Conservation (phyloP, 345 rosid species). For the Bruguiera gymnorhiza region DNA sequence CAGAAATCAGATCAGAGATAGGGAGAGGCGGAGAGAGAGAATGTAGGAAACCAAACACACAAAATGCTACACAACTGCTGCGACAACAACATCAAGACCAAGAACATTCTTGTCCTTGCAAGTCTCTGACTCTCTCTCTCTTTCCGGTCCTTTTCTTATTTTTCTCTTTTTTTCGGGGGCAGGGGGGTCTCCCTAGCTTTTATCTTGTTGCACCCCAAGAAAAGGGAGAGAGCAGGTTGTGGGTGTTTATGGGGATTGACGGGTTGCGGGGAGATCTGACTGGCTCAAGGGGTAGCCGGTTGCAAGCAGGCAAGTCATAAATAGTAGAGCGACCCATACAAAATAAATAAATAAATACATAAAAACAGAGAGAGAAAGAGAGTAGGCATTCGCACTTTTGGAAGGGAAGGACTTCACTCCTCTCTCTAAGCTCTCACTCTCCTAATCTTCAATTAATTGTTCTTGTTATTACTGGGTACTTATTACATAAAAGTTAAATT, state of each 20-base stretch:
- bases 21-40: background rate
- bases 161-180: constrained; percentile 1
- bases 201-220: constrained; percentile 67
- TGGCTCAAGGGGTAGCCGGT: constrained; percentile 49
- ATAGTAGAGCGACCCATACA: too few species aligned
- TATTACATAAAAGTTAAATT: too few species aligned
- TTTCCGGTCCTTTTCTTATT: background rate
- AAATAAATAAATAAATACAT: too few species aligned
- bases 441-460: too few species aligned
- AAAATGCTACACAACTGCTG: background rate
- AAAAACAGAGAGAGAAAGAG: constrained; percentile 19
- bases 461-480: too few species aligned
- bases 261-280: constrained; percentile 41
- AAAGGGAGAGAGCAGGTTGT: constrained; percentile 18
- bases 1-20: too few species aligned
- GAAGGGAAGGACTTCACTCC: background rate
- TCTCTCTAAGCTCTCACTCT: background rate
- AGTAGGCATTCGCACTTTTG: constrained; percentile 46
- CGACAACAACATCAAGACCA: constrained; percentile 10
- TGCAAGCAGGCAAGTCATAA: constrained; percentile 30
- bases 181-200: constrained; percentile 37
- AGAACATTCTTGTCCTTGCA: background rate
- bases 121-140: too few species aligned
- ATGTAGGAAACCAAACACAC: constrained; percentile 2
- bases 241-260: constrained; percentile 18